These are phyloP conservation scores for Backusella tuberculispora DNA, from an alignment of 192 early-diverging fungal genomes.

Conservation along the genomic window DNA sequence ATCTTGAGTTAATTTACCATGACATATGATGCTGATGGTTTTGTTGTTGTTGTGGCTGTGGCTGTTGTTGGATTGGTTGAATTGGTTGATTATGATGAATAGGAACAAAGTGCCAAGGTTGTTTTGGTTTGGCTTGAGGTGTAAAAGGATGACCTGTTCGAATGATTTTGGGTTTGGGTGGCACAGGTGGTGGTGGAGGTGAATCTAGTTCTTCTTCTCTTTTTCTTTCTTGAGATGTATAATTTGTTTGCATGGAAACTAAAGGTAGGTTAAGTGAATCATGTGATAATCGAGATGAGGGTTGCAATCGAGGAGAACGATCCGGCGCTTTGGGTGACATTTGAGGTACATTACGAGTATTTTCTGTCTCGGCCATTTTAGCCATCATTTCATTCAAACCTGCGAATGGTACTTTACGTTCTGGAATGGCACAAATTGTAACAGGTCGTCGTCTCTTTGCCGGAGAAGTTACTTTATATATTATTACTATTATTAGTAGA, in stretches of 20 bases:
- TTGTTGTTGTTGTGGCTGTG: not conserved
- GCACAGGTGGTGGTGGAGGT: conserved; percentile 28
- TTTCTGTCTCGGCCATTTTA: conserved; percentile 31
- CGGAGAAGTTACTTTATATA: conserved; percentile 26
- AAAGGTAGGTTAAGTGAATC: conserved; percentile 7
- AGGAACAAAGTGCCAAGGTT: conserved; percentile 16
- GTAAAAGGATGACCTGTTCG: conserved; percentile 2
- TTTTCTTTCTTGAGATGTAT: not conserved
- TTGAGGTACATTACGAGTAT: conserved; percentile 1
- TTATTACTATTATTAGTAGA: not conserved
- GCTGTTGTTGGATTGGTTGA: not conserved
- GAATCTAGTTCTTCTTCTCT: not conserved
- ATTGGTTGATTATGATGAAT: not conserved
- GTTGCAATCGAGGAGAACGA: not conserved
- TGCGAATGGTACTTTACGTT: conserved; percentile 27
- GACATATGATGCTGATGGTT: conserved; percentile 6
- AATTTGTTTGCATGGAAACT: not conserved
- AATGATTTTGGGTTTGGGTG: conserved; percentile 26
- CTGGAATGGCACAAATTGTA: conserved; percentile 37
- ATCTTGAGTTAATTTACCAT: not conserved
- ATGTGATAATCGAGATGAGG: not conserved
- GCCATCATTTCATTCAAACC: conserved; percentile 36
- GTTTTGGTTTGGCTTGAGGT: conserved; percentile 1
- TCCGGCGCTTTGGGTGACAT: conserved; percentile 12
- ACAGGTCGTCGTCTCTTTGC: conserved; percentile 38